phyloP scores from a whole-genome alignment of 768 basidiomycete species.

The Hemileccinum impolitum region DNA sequence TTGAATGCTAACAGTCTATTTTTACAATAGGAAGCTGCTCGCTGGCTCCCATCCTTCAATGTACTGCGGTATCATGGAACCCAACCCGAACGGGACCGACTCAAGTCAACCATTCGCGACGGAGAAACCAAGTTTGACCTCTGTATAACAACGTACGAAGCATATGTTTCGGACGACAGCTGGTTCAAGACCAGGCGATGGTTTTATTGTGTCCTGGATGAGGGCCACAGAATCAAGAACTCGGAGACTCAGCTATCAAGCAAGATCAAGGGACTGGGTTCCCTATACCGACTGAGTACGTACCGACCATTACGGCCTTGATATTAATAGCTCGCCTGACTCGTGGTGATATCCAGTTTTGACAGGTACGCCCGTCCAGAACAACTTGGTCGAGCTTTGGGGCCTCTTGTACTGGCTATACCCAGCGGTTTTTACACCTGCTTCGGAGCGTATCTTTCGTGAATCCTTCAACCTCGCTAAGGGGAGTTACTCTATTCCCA shows the following conservation, averaged over 20 bases:
- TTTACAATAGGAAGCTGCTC: conserved; percentile 43
- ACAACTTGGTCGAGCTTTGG: conserved; percentile 60
- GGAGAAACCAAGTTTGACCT: conserved; percentile 40
- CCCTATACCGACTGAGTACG: conserved; percentile 55
- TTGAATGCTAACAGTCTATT: background rate
- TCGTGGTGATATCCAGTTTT: conserved; percentile 40
- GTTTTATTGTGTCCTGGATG: conserved; percentile 60
- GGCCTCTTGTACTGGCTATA: conserved; percentile 53
- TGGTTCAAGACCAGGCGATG: conserved; percentile 63
- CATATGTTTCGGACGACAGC: conserved; percentile 50
- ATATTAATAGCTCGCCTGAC: background rate
- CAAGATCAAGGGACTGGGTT: conserved; percentile 54
- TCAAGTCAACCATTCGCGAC: conserved; percentile 43
- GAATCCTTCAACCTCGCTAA: conserved; percentile 50
- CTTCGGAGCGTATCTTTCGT: conserved; percentile 47
- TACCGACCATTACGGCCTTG: background rate
- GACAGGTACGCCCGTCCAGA: conserved; percentile 74
- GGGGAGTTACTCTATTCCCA: conserved; percentile 49
- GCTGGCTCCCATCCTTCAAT: conserved; percentile 51
- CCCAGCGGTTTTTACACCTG: conserved; percentile 47
- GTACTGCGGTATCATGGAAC: conserved; percentile 62
- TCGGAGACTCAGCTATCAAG: conserved; percentile 49
- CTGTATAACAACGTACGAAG: conserved; percentile 68
- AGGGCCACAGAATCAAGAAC: conserved; percentile 75
- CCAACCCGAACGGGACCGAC: conserved; percentile 49